A percentile compares a stretch with the other conserved stretches of the same genome.
Evolutionary conservation across 768 basidiomycete species (phyloP).

Genomic region (Kwoniella bestiolae): DNA sequence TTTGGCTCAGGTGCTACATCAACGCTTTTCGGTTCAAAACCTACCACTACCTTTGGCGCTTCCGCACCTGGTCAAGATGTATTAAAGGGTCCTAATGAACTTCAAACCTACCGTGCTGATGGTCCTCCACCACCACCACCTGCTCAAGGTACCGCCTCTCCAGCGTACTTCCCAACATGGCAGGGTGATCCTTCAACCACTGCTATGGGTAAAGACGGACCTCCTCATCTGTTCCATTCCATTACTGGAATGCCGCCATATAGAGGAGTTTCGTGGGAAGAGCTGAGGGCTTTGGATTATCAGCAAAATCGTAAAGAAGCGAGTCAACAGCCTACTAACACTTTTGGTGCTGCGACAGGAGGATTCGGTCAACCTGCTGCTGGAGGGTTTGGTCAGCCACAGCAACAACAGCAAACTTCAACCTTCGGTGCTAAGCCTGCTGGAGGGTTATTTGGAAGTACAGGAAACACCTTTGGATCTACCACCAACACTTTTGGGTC

Average conservation of each 20-base stretch:
- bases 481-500: constrained; percentile 28
- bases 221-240: constrained; percentile 58
- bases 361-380: constrained; percentile 48
- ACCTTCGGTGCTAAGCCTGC: constrained; percentile 34
- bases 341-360: constrained; percentile 49
- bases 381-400: constrained; percentile 31
- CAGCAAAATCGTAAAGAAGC: constrained; percentile 45
- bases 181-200: constrained; percentile 40
- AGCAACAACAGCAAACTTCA: constrained; percentile 27
- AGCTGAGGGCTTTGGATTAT: constrained; percentile 53
- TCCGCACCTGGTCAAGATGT: constrained; percentile 35
- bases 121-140: constrained; percentile 59
- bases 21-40: constrained; percentile 60
- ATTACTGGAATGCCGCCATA: constrained; percentile 50
- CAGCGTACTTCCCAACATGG: constrained; percentile 65
- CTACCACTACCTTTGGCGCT: constrained; percentile 47
- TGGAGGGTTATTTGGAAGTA: constrained; percentile 32
- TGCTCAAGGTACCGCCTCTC: constrained; percentile 72
- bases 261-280: constrained; percentile 41
- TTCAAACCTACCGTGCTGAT: constrained; percentile 34
- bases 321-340: constrained; percentile 36
- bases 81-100: constrained; percentile 21
- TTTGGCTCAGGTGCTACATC: constrained; percentile 59
- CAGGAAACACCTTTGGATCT: constrained; percentile 20
- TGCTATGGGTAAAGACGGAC: constrained; percentile 60